A percentile compares a stretch with the other conserved stretches of the same genome.
phyloP scores from a whole-genome alignment of 2,329 filamentous ascomycete species.

The Fusarium scirpi region DNA sequence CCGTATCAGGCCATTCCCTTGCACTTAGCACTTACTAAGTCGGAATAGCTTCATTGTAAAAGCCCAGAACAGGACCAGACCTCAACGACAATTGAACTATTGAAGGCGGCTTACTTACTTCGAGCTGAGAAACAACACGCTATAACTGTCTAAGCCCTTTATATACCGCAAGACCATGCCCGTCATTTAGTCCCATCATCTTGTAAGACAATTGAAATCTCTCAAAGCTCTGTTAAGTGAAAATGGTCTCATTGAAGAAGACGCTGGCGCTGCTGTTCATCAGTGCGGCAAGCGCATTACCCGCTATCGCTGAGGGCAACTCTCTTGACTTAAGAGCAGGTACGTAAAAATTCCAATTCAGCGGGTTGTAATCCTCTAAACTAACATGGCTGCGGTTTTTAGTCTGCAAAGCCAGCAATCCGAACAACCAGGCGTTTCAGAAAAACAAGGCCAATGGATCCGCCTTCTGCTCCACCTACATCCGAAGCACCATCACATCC shows the following conservation, averaged over 20 bases:
- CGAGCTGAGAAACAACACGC: no score
- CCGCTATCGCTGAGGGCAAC: neutral
- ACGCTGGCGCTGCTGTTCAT: neutral
- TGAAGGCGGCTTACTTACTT: neutral
- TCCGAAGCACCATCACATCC: neutral
- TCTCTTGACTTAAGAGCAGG: neutral
- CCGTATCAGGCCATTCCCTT: neutral
- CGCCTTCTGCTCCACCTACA: neutral
- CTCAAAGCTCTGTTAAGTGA: neutral
- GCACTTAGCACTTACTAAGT: neutral
- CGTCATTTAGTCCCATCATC: neutral
- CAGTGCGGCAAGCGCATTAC: neutral
- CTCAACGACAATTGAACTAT: neutral
- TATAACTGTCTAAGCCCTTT: no score
- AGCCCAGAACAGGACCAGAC: neutral
- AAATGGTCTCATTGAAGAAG: neutral
- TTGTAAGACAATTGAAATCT: accelerated
- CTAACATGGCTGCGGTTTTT: neutral
- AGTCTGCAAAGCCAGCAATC: neutral
- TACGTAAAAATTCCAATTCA: neutral
- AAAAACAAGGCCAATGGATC: neutral
- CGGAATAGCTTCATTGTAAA: accelerated
- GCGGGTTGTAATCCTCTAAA: no score
- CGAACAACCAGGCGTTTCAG: neutral
- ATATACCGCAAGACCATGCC: neutral